A percentile compares a stretch with the other conserved stretches of the same genome.
Evolutionary conservation across 257 asterid species (phyloP).

Genomic region (Nicotiana tomentosiformis): DNA sequence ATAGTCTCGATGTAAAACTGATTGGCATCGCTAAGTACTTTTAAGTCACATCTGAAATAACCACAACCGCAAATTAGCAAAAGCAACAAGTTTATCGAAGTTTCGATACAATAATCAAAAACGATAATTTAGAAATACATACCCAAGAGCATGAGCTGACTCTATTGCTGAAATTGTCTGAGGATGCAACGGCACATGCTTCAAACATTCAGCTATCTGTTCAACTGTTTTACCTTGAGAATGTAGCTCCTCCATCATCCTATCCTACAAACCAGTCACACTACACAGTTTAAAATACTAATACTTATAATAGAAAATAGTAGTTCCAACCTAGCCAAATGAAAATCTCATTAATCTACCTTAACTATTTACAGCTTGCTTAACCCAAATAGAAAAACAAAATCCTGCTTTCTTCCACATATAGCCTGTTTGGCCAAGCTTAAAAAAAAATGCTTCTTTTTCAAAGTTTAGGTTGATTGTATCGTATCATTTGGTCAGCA

Average conservation of each 20-base stretch:
- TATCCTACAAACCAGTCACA: constrained; percentile 40
- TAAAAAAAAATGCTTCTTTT: too few relatives aligned
- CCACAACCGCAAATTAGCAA: constrained; percentile 2
- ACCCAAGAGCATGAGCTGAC: constrained; percentile 70
- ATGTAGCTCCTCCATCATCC: constrained; percentile 65
- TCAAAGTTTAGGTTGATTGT: neutral
- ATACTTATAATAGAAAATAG: neutral
- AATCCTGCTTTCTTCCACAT: neutral
- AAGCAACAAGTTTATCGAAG: neutral
- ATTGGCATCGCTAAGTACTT: constrained; percentile 80
- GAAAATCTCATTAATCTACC: too few relatives aligned
- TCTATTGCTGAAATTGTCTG: constrained; percentile 36
- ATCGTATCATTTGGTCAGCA: neutral
- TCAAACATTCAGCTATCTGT: constrained; percentile 61
- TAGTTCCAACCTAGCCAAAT: neutral
- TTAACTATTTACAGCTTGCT: neutral
- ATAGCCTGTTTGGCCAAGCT: too few relatives aligned
- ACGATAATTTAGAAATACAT: neutral
- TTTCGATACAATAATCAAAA: neutral
- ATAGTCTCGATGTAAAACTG: constrained; percentile 64
- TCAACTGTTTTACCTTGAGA: constrained; percentile 48
- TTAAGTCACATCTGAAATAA: constrained; percentile 69
- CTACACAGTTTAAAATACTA: neutral
- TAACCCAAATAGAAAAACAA: neutral
- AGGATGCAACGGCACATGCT: constrained; percentile 54